These are phyloP conservation scores for Starmera pachycereana DNA, from an alignment of 805 yeast species.

Conservation along the genomic window DNA sequence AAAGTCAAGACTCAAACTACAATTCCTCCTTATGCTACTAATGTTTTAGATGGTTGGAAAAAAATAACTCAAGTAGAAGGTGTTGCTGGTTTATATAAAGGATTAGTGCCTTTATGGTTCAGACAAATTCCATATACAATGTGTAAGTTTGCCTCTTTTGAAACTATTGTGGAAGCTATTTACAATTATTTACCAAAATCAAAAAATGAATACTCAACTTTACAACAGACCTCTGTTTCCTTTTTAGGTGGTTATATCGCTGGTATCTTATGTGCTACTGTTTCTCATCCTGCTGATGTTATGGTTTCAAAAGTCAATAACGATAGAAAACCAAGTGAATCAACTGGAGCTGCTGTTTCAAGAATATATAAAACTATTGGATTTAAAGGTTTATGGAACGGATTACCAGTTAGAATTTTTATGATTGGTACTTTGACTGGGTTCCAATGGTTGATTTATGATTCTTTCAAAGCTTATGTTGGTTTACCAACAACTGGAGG, in stretches of 20 bases:
- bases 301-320: conserved; percentile 90
- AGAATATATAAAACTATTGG: conserved; percentile 82
- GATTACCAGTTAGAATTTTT: conserved; percentile 84
- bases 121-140: conserved; percentile 98
- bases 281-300: conserved; percentile 98
- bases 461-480: conserved; percentile 86
- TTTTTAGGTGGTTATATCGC: conserved; percentile 95
- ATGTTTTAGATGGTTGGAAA: conserved; percentile 55
- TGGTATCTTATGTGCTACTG: conserved; percentile 92
- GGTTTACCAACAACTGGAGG: conserved; percentile 94
- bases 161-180: conserved; percentile 75
- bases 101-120: conserved; percentile 86
- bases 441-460: conserved; percentile 94
- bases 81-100: conserved; percentile 69
- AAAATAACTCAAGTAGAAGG: conserved; percentile 64
- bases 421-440: conserved; percentile 98
- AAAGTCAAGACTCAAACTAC: conserved; percentile 93
- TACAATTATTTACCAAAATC: conserved; percentile 65
- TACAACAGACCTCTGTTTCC: conserved; percentile 89
- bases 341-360: conserved; percentile 52
- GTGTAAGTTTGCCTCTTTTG: conserved; percentile 95
- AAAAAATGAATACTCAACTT: conserved; percentile 55
- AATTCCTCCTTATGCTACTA: conserved; percentile 69
- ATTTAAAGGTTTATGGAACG: conserved; percentile 88
- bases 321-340: conserved; percentile 54